Evolutionary conservation across 2,329 filamentous ascomycete species (phyloP).

Genomic region (Fusarium continuum): DNA sequence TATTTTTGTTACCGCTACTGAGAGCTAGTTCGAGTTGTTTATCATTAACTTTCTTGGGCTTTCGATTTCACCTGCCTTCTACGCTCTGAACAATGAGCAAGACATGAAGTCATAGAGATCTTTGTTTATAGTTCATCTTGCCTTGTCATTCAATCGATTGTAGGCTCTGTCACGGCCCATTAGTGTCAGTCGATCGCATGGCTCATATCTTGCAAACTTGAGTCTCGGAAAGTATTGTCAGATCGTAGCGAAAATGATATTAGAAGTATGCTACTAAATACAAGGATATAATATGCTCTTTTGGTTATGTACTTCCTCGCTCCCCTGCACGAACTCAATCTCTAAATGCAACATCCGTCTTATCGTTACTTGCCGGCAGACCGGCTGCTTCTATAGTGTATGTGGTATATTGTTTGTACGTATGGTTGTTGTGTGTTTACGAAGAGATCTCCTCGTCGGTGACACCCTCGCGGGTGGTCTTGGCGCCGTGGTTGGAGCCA

Average conservation of each 20-base stretch:
- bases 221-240: not conserved
- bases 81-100: too few species aligned
- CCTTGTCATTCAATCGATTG: too few species aligned
- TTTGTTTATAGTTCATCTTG: too few species aligned
- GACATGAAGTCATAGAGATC: too few species aligned
- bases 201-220: not conserved
- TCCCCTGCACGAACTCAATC: conserved; percentile 3
- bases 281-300: conserved; percentile 31
- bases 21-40: too few species aligned
- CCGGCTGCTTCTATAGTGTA: conserved; percentile 20
- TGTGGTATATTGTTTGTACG: not conserved
- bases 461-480: conserved; percentile 20
- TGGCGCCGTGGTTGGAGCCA: conserved; percentile 7
- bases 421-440: conserved; percentile 1
- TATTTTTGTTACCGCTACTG: too few species aligned
- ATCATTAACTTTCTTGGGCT: too few species aligned
- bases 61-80: too few species aligned
- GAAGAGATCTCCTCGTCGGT: conserved; percentile 35
- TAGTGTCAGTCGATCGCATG: not conserved
- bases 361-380: conserved; percentile 27
- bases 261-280: conserved; percentile 28
- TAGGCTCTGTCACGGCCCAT: not conserved
- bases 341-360: conserved; percentile 25
- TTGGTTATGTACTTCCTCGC: conserved; percentile 17
- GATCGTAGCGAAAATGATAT: conserved; percentile 24